Conservation (phyloP, 2,329 filamentous ascomycete genomes). For the Xylariaceae sp. region DNA sequence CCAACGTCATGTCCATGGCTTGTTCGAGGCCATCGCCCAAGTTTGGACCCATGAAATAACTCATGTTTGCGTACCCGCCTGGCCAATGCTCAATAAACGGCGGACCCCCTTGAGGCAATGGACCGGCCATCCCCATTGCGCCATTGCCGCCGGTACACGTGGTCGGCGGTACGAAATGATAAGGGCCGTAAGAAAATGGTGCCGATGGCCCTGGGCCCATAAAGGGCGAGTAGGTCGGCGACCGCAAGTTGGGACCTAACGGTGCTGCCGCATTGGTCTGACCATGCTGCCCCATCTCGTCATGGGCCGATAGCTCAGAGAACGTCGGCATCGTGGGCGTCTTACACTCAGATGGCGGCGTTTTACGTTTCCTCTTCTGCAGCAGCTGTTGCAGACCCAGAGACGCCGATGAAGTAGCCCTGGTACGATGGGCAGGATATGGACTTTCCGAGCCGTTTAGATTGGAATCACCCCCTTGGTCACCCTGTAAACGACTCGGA, state of each 20-base stretch:
- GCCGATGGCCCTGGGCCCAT: slow-evolving; percentile 23
- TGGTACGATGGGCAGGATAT: not conserved
- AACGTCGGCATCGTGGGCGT: too few relatives aligned
- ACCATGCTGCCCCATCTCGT: too few relatives aligned
- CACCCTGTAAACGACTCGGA: slow-evolving; percentile 16
- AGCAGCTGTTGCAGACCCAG: slow-evolving; percentile 14
- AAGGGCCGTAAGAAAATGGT: slow-evolving; percentile 35
- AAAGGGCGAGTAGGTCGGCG: slow-evolving; percentile 24
- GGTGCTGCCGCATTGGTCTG: not conserved
- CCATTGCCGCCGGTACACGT: not conserved
- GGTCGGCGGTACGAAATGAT: slow-evolving; percentile 13
- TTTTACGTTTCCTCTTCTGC: not conserved
- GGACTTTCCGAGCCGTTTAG: slow-evolving; percentile 5
- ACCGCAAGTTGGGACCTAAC: slow-evolving; percentile 21
- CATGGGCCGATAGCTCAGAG: too few relatives aligned
- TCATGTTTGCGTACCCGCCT: slow-evolving; percentile 30
- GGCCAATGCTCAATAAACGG: slow-evolving; percentile 29
- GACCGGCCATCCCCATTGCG: too few relatives aligned
- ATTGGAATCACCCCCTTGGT: slow-evolving; percentile 14
- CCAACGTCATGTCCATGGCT: slow-evolving; percentile 41
- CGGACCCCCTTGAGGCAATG: not conserved
- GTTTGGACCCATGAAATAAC: slow-evolving; percentile 26
- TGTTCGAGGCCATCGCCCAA: slow-evolving; percentile 40
- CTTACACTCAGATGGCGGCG: too few relatives aligned
- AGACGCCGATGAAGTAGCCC: slow-evolving; percentile 3